Evolutionary conservation across 2,329 filamentous ascomycete genomes (phyloP), one percentile per base, ranked within the genome.

Genomic region (Albophoma yamanashiensis): DNA sequence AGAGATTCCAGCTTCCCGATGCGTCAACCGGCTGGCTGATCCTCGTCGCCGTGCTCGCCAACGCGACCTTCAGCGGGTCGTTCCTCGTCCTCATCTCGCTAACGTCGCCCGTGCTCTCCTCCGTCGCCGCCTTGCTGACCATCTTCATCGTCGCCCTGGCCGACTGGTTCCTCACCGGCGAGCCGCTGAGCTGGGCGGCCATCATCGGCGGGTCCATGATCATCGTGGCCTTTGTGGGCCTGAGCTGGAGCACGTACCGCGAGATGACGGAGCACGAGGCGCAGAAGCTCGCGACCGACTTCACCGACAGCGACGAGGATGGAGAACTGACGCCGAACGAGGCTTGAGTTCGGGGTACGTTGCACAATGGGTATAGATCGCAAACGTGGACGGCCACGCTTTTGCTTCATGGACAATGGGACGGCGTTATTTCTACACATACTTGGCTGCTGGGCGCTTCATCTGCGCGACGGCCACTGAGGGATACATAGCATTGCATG

Each of bases 111-210:
- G 94, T 99, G 3, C 80, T 99, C 5, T 93, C 89, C 61, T 95
- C 89, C 22, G 94, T 99, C 14, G 94, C 94, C 0, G 91, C 93
- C 2, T 83, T 99, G 38, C 80, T 99, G 55, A 99, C 94, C 27
- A 99, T 99, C 65, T 97, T 99, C 79, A 85, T 97, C 62, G 94
- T 99, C 8, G 94, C 93, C 0, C 78, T 97, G 38, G 90, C 90
- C 59, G 94, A 99, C 74, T 95, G 94, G 86, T 71, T 92, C 60
- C 79, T 92, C 52, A 95, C 91, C 0, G 91, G 93, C 57, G 81
- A 88, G 66, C 84, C 89, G 0, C 78, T 96, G 25, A 89, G 87
- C 58, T 76, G 80, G 4, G 89, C 92, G 0, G 89, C 93, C 4
- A 80, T 97, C 15, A 69, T 85, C 0, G 94, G 94, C n/a, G 93